Base-by-base conservation (phyloP, 495 filamentous ascomycete species). In the Hyaloscypha variabilis region DNA sequence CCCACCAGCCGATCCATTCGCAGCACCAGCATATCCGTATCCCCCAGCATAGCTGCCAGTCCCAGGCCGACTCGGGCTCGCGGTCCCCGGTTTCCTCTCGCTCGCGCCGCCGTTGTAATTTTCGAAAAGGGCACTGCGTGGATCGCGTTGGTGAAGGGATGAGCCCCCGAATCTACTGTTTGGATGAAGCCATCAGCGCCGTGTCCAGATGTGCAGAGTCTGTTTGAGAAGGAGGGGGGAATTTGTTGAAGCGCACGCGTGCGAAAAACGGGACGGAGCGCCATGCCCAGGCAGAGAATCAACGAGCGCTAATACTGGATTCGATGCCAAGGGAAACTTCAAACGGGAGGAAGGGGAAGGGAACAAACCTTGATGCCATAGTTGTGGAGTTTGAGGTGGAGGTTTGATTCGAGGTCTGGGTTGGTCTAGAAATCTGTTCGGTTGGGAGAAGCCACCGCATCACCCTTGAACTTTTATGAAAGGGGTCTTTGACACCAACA, bases 81-180 rank as follows among this genome's bases (percentile, higher is more conserved):
- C 72, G 71, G 75, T 81, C 60, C 77, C 79, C 26, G 82, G 83
- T 24, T 86, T 85, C 69, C 75, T 80, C 67, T 75, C 75, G 56
- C 79, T 82, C n/a, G 80, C 79, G 68, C 86, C 84, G 72, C 89
- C 88, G 71, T 83, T 85, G 78, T 97, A 97, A 73, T 86, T 84
- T 69, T 91, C 90, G 83, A 98, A 97, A 73, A 98, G 91, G 68
- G 91, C 87, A 69, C 85, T 88, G 77, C 93, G 92, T 62, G 93
- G 88, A 77, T 96, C 92, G 71, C 92, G 92, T 74, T 94, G 90
- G 77, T 91, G 89, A 69, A 90, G 87, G 21, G 57, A 59, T 3
- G 57, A 59, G 52, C 13, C 28, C 24, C 58, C 53, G 51, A 65
- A 67, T 65, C 65, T 64, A 30, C 57, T 59, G 8, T 59, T 21